These are phyloP conservation scores for Pyrenochaeta sp. DNA, from an alignment of 2,329 filamentous ascomycete species.

Conservation along the genomic window DNA sequence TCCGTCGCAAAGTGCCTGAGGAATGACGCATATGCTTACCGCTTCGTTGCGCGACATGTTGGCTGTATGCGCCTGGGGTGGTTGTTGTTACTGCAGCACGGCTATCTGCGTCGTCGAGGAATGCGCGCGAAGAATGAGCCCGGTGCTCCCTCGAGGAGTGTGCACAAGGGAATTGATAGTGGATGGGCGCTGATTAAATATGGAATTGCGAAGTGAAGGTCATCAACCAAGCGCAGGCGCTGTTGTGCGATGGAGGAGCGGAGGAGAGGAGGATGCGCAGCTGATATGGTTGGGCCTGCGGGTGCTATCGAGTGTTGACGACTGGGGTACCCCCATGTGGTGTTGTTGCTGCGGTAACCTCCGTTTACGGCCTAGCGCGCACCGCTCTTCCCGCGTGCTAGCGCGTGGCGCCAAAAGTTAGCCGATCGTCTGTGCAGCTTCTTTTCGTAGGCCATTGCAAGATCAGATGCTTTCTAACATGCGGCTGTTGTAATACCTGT, in stretches of 20 bases:
- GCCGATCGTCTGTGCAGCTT: not conserved
- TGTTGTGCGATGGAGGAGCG: conserved; percentile 37
- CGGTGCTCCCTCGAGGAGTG: conserved; percentile 35
- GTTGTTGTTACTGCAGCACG: conserved; percentile 31
- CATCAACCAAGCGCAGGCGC: conserved; percentile 38
- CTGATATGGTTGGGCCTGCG: conserved; percentile 29
- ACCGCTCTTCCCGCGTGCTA: not conserved
- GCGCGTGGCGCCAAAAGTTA: not conserved
- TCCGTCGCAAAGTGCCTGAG: not conserved
- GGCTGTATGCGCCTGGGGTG: conserved; percentile 15
- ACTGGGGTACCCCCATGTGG: conserved; percentile 30
- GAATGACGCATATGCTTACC: conserved; percentile 37
- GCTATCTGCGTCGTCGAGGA: conserved; percentile 33
- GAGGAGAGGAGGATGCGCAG: conserved; percentile 34
- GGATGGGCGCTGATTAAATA: conserved; percentile 27
- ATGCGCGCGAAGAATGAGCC: conserved; percentile 45
- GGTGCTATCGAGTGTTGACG: conserved; percentile 35
- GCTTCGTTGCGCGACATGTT: conserved; percentile 53
- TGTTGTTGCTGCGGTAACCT: conserved; percentile 30
- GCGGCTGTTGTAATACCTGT: not conserved
- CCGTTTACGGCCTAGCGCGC: not conserved
- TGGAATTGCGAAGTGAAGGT: conserved; percentile 30
- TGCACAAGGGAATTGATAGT: conserved; percentile 19
- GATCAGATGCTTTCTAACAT: not conserved
- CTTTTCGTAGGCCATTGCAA: not conserved